phyloP scores from a whole-genome alignment of 805 yeast genomes.

The Lipomyces yamanashiensis region DNA sequence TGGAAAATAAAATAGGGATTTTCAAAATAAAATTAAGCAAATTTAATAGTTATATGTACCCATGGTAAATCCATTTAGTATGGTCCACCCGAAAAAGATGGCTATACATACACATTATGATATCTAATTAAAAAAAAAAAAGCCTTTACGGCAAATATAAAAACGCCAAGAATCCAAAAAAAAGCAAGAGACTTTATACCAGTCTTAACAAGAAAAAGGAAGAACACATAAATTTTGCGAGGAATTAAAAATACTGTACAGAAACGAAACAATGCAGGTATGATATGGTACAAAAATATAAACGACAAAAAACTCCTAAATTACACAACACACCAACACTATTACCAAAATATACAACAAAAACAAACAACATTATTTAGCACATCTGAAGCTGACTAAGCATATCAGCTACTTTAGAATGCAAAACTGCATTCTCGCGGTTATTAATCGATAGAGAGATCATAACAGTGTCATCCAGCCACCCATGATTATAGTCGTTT shows the following conservation, averaged over 20 bases:
- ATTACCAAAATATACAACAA: background rate
- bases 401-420: slow-evolving; percentile 4
- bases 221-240: background rate
- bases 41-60: too few relatives aligned
- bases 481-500: slow-evolving; percentile 19
- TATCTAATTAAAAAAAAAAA: too few relatives aligned
- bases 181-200: background rate
- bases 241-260: background rate
- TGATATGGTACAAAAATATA: background rate
- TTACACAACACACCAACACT: background rate
- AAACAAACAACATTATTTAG: slow-evolving; percentile 14
- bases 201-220: background rate
- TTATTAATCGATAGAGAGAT: slow-evolving; percentile 23
- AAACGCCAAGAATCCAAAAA: background rate
- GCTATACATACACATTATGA: too few relatives aligned
- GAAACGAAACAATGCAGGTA: background rate
- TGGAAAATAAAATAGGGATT: too few relatives aligned
- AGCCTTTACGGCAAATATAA: too few relatives aligned
- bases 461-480: slow-evolving; percentile 34
- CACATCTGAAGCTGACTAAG: slow-evolving; percentile 12
- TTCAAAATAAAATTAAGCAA: too few relatives aligned
- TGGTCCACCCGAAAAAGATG: too few relatives aligned
- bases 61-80: too few relatives aligned
- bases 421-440: slow-evolving; percentile 22
- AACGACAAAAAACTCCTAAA: background rate